Conservation (phyloP, 805 yeast genomes). For the Saccharomycopsis capsularis region DNA sequence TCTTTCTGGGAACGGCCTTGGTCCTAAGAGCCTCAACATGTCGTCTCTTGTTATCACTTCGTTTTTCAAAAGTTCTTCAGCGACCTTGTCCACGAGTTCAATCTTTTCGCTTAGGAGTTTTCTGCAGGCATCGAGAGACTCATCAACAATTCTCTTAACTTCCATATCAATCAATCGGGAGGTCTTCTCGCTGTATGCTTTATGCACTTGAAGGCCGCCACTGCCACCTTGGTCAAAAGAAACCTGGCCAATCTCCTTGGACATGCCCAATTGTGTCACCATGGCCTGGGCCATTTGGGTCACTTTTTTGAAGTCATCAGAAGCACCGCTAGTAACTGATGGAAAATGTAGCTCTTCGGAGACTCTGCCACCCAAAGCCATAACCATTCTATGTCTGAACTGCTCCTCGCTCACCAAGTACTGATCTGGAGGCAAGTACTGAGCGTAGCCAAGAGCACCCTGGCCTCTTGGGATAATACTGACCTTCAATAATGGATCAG, state of each 20-base stretch:
- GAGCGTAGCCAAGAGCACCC: conserved; percentile 95
- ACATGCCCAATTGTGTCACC: conserved; percentile 88
- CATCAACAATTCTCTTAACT: conserved; percentile 58
- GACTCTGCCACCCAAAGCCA: conserved; percentile 90
- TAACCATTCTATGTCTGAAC: conserved; percentile 78
- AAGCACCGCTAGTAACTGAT: conserved; percentile 86
- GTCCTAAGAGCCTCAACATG: conserved; percentile 69
- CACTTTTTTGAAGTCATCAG: conserved; percentile 87
- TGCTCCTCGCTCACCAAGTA: conserved; percentile 72
- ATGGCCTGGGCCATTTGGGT: conserved; percentile 83
- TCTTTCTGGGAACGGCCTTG: conserved; percentile 69
- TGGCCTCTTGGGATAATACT: conserved; percentile 91
- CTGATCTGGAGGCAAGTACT: conserved; percentile 85
- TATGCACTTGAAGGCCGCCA: conserved; percentile 50
- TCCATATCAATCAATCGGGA: conserved; percentile 62
- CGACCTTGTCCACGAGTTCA: conserved; percentile 60
- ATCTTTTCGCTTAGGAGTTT: conserved; percentile 50
- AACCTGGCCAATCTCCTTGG: conserved; percentile 57
- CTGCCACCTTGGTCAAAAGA: conserved; percentile 45
- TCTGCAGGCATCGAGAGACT: conserved; percentile 56
- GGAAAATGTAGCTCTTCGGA: conserved; percentile 84
- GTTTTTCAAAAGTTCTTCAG: conserved; percentile 61
- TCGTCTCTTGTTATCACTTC: conserved; percentile 80
- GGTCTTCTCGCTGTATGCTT: conserved; percentile 68
- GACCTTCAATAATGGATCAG: conserved; percentile 90